Evolutionary conservation across 2,329 filamentous ascomycete species (phyloP).

Genomic region (Calonectria fujianensis): DNA sequence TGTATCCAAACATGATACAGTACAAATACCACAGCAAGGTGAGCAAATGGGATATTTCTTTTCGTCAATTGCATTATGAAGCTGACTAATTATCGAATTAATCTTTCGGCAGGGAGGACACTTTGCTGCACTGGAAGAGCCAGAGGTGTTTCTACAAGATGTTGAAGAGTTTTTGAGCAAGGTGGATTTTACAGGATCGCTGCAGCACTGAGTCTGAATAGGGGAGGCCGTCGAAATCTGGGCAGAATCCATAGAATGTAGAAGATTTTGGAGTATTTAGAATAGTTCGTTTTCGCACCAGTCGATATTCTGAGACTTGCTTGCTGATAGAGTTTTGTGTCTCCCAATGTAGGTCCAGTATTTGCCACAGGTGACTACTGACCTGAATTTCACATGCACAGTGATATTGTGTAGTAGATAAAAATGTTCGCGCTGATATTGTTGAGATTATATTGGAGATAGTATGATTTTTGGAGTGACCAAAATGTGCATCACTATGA

Average conservation of each 20-base stretch:
- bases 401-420: too few species aligned
- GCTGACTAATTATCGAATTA: rapidly evolving
- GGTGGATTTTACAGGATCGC: background rate
- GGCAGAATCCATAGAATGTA: too few species aligned
- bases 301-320: too few species aligned
- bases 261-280: too few species aligned
- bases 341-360: background rate
- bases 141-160: background rate
- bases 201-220: background rate
- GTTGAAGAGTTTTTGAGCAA: background rate
- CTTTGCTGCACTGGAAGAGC: slow-evolving; percentile 1
- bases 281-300: too few species aligned
- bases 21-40: background rate
- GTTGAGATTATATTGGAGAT: background rate
- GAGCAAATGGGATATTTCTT: background rate
- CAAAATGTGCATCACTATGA: background rate
- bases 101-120: background rate
- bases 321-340: background rate
- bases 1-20: slow-evolving; percentile 5
- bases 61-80: background rate
- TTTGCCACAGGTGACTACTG: too few species aligned
- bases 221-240: too few species aligned
- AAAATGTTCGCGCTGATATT: too few species aligned
- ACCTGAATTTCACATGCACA: background rate
- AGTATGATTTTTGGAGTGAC: background rate